Percentiles rank a stretch among this genome's conserved stretches.
These are phyloP conservation scores for Acacia melanoxylon DNA, from an alignment of 306 rosid species.

Conservation along the genomic window DNA sequence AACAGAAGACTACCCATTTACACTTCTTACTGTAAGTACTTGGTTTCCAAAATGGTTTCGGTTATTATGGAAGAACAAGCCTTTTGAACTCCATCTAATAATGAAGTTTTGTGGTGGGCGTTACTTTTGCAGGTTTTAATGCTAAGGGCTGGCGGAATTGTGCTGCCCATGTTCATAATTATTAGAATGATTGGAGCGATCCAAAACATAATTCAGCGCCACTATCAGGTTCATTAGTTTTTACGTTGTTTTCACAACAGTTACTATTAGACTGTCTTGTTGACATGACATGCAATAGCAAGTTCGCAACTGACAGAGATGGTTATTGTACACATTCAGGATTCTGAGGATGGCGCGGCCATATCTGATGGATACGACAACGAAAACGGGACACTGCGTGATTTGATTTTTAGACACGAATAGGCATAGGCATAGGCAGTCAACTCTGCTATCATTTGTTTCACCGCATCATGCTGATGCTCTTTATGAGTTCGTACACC, in stretches of 20 bases:
- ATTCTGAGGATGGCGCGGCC: conserved; percentile 47
- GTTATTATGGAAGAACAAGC: background rate
- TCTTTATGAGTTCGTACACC: conserved; percentile 29
- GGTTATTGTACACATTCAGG: conserved; percentile 37
- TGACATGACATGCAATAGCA: conserved; percentile 20
- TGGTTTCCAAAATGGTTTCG: background rate
- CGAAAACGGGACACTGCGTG: conserved; percentile 46
- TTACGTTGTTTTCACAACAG: background rate
- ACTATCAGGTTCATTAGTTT: background rate
- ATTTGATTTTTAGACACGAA: conserved; percentile 40
- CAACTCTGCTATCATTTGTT: conserved; percentile 29
- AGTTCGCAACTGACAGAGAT: conserved; percentile 8
- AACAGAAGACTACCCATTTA: conserved; percentile 76
- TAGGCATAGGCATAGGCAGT: conserved; percentile 17
- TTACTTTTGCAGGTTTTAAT: conserved; percentile 44
- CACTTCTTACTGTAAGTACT: conserved; percentile 72
- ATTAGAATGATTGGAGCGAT: conserved; percentile 56
- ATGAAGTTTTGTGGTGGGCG: background rate
- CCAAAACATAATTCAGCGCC: conserved; percentile 39
- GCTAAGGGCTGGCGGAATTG: conserved; percentile 73
- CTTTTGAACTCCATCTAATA: background rate
- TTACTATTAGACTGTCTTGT: background rate
- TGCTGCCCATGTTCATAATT: conserved; percentile 76
- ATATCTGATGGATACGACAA: conserved; percentile 47
- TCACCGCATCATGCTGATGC: conserved; percentile 50